phyloP scores from a whole-genome alignment of 768 basidiomycete genomes.

The Mycena belliarum region DNA sequence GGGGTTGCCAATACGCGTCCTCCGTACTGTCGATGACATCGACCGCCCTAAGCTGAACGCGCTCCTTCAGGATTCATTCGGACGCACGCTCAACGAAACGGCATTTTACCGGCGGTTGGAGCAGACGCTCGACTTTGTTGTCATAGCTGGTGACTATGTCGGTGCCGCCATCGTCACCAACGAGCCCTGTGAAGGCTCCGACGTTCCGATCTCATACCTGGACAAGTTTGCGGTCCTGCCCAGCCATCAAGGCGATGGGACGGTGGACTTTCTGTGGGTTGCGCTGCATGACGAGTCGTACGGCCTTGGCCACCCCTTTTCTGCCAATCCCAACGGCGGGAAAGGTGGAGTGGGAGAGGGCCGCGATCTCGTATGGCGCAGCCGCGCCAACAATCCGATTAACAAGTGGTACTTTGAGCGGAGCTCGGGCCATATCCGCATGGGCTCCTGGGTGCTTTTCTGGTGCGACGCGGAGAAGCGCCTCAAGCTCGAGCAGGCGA shows the following conservation, averaged over 20 bases:
- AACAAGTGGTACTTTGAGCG: constrained; percentile 99
- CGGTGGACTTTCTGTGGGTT: constrained; percentile 99
- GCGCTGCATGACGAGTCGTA: constrained; percentile 98
- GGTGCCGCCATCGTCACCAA: constrained; percentile 93
- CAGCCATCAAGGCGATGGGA: constrained; percentile 94
- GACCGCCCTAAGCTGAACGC: constrained; percentile 73
- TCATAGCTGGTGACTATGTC: constrained; percentile 92
- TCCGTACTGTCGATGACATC: constrained; percentile 68
- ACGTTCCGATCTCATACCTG: constrained; percentile 77
- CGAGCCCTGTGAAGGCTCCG: constrained; percentile 40
- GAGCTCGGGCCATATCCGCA: constrained; percentile 84
- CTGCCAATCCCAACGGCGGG: constrained; percentile 94
- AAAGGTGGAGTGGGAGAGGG: constrained; percentile 87
- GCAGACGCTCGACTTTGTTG: constrained; percentile 81
- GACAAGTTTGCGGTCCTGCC: constrained; percentile 99
- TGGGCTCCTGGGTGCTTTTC: constrained; percentile 90
- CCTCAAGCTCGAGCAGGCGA: constrained; percentile 67
- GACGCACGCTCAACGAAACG: constrained; percentile 64
- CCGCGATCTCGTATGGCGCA: constrained; percentile 95
- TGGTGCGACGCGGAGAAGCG: constrained; percentile 98
- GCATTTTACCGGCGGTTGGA: constrained; percentile 82
- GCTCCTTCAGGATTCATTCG: constrained; percentile 89
- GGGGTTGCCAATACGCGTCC: constrained; percentile 83
- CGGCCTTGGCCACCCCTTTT: constrained; percentile 90
- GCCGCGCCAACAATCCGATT: constrained; percentile 88